Percentiles rank a stretch among this genome's conserved stretches.
Evolutionary conservation across 805 yeast species (phyloP).

Genomic region (Candida saitoana): DNA sequence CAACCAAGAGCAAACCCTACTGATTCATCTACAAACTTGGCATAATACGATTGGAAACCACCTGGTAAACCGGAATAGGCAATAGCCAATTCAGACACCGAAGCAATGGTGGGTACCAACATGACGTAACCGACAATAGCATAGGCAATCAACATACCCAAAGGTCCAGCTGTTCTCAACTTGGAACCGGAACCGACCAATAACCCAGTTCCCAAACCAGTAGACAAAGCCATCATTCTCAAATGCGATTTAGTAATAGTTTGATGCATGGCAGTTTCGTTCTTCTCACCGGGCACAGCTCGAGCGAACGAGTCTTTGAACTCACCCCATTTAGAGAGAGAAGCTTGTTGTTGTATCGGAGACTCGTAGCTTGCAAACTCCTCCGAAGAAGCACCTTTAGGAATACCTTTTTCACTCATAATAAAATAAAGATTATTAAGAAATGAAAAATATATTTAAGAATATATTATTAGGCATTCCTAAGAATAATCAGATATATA

Average conservation of each 20-base stretch:
- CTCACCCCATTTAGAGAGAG: constrained; percentile 15
- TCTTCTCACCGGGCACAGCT: constrained; percentile 15
- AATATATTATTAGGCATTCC: too few species aligned
- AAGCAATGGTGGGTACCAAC: constrained; percentile 33
- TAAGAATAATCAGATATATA: too few species aligned
- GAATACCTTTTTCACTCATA: background rate
- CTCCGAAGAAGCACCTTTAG: background rate
- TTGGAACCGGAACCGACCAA: constrained; percentile 38
- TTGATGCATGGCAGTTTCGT: constrained; percentile 6
- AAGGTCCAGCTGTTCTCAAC: constrained; percentile 35
- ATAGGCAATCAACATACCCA: constrained; percentile 30
- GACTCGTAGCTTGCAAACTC: background rate
- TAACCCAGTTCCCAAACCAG: constrained; percentile 44
- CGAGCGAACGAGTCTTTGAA: constrained; percentile 26
- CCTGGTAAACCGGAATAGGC: constrained; percentile 55
- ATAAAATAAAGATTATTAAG: too few species aligned
- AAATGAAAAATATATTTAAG: too few species aligned
- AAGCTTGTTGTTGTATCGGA: constrained; percentile 2
- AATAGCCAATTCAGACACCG: constrained; percentile 51
- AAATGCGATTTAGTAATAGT: constrained; percentile 25
- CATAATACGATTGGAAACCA: constrained; percentile 58
- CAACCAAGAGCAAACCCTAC: constrained; percentile 37
- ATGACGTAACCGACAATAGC: constrained; percentile 29
- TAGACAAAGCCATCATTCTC: constrained; percentile 25
- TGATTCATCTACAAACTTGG: constrained; percentile 34